Percentiles rank a stretch among this genome's conserved stretches.
phyloP scores from a whole-genome alignment of 2,329 filamentous ascomycete species.

The Pestalotiopsis sp. region DNA sequence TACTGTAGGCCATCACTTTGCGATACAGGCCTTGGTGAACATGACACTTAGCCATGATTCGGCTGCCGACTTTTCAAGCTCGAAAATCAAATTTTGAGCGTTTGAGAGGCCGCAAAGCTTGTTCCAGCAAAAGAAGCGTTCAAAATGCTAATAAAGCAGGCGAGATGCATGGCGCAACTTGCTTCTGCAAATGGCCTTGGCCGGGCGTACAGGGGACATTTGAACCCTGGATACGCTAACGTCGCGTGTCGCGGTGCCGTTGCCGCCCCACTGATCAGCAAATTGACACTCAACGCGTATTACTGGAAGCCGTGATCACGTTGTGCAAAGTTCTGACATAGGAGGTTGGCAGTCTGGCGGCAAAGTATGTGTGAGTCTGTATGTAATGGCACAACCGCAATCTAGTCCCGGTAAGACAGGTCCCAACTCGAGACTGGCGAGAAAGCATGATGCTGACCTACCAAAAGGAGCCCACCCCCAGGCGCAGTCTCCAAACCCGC shows the following conservation, averaged over 20 bases:
- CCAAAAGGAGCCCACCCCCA: neutral
- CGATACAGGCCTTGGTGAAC: no score
- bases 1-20: no score
- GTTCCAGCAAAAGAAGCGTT: no score
- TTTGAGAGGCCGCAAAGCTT: no score
- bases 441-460: neutral
- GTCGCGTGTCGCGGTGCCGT: neutral
- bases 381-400: neutral
- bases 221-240: neutral
- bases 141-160: no score
- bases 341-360: neutral
- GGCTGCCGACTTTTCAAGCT: no score
- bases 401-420: neutral
- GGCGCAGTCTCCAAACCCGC: neutral
- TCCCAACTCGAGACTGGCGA: neutral
- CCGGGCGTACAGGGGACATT: neutral
- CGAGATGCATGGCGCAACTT: no score
- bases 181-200: neutral
- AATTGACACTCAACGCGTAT: neutral
- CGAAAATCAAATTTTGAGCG: no score
- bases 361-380: neutral
- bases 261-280: neutral
- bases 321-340: neutral
- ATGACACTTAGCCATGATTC: no score
- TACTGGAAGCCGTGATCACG: neutral